Evolutionary conservation across 129 eudicot species (phyloP).

Genomic region (Tanacetum coccineum): DNA sequence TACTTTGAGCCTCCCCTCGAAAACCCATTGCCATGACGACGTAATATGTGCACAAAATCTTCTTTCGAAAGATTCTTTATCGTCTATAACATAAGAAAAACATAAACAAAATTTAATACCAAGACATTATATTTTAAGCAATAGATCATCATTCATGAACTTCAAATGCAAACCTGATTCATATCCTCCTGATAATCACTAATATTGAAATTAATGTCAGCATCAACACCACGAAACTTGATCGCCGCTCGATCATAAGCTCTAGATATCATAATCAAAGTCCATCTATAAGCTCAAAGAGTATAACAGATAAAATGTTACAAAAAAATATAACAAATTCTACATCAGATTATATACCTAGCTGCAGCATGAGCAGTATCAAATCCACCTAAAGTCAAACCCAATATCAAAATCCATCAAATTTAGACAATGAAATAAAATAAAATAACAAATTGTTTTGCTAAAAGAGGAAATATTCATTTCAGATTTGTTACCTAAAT

Average conservation of each 20-base stretch:
- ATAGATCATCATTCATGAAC: background rate
- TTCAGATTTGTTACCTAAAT: conserved; percentile 52
- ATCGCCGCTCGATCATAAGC: conserved; percentile 82
- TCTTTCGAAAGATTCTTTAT: conserved; percentile 58
- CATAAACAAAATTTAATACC: conserved; percentile 3
- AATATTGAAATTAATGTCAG: conserved; percentile 60
- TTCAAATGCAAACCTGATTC: conserved; percentile 46
- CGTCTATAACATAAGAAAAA: conserved; percentile 34
- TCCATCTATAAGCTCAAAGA: conserved; percentile 6
- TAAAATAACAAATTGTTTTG: conserved; percentile 6
- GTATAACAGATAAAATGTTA: background rate
- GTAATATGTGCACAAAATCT: conserved; percentile 67
- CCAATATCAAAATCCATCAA: no score
- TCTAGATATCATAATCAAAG: conserved; percentile 31
- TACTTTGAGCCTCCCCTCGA: conserved; percentile 72
- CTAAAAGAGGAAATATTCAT: background rate
- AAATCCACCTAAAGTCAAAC: conserved; percentile 63
- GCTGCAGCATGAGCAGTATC: conserved; percentile 95
- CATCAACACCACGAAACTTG: conserved; percentile 66
- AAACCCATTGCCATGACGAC: conserved; percentile 70
- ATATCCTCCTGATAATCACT: conserved; percentile 63
- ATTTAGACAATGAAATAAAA: conserved; percentile 16
- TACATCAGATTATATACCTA: conserved; percentile 39
- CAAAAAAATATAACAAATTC: background rate
- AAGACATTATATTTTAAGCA: background rate